Evolutionary conservation across 2,329 filamentous ascomycete genomes (phyloP).

Genomic region (Diaporthe sp.): DNA sequence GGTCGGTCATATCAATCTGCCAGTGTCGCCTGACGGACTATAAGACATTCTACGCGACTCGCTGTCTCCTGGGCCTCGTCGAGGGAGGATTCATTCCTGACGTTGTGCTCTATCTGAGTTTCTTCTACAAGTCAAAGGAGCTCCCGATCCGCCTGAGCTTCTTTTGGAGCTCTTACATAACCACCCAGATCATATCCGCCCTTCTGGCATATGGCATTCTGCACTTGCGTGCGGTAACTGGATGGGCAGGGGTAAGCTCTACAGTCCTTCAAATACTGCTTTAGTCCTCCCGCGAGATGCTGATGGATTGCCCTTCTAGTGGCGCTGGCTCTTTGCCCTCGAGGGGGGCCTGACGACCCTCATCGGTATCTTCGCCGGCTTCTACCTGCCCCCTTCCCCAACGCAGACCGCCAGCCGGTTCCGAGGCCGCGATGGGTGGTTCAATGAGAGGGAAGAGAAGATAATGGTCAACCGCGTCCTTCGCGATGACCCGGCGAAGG

Average conservation of each 20-base stretch:
- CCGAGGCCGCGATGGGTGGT: conserved; percentile 67
- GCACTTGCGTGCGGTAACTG: conserved; percentile 58
- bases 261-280: neutral
- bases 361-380: conserved; percentile 51
- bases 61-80: conserved; percentile 54
- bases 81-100: conserved; percentile 55
- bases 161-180: conserved; percentile 73
- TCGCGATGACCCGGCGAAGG: conserved; percentile 40
- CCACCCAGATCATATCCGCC: conserved; percentile 60
- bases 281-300: neutral
- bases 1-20: conserved; percentile 47
- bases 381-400: conserved; percentile 65
- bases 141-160: conserved; percentile 71
- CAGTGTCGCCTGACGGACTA: conserved; percentile 56
- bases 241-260: conserved; percentile 54
- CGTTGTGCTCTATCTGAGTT: conserved; percentile 71
- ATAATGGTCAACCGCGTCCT: conserved; percentile 70
- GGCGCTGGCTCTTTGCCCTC: conserved; percentile 44
- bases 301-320: conserved; percentile 35
- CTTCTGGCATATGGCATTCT: conserved; percentile 66
- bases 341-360: conserved; percentile 39
- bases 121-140: conserved; percentile 76
- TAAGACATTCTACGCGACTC: conserved; percentile 52
- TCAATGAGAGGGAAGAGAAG: conserved; percentile 68
- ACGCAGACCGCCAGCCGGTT: conserved; percentile 67